Percentiles rank a stretch among this genome's conserved stretches.
Evolutionary conservation across 768 basidiomycete genomes (phyloP).

Genomic region (Xerocomus brunneocitrinus): DNA sequence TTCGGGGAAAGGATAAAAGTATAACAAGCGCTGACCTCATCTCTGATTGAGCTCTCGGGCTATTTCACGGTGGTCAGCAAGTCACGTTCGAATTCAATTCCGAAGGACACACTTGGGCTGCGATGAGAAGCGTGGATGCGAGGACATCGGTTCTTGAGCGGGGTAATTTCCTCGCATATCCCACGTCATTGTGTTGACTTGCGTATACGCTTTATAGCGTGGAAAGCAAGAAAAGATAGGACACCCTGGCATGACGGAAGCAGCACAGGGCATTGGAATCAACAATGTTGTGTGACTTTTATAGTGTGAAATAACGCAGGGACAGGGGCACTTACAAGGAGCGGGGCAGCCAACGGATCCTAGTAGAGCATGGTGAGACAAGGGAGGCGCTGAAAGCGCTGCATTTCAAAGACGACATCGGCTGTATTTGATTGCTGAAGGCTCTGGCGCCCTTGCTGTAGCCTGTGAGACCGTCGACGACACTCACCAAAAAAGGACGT

Average conservation of each 20-base stretch:
- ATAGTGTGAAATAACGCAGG: conserved; percentile 17
- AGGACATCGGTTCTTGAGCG: conserved; percentile 11
- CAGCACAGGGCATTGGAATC: conserved; percentile 5
- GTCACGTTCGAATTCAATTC: neutral
- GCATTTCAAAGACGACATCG: conserved; percentile 20
- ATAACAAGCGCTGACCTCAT: conserved; percentile 9
- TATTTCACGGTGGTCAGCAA: conserved; percentile 8
- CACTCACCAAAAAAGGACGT: conserved; percentile 12
- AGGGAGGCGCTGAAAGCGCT: conserved; percentile 13
- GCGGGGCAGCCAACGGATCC: conserved; percentile 20
- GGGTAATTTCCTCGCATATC: conserved; percentile 19
- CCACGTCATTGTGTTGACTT: conserved; percentile 30
- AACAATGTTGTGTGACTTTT: conserved; percentile 14
- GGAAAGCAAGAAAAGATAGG: conserved; percentile 29
- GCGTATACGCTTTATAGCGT: conserved; percentile 31
- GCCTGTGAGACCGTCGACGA: conserved; percentile 3
- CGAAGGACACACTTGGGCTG: conserved; percentile 16
- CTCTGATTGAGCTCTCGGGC: conserved; percentile 7
- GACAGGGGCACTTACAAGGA: conserved; percentile 11
- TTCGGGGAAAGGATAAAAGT: neutral
- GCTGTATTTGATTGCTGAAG: conserved; percentile 26
- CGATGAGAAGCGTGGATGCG: conserved; percentile 13
- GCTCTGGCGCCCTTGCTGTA: conserved; percentile 2
- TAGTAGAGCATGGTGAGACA: conserved; percentile 22
- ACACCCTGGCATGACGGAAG: conserved; percentile 28